Conservation (phyloP, 2,329 filamentous ascomycete species). For the Cladosporium sp. region DNA sequence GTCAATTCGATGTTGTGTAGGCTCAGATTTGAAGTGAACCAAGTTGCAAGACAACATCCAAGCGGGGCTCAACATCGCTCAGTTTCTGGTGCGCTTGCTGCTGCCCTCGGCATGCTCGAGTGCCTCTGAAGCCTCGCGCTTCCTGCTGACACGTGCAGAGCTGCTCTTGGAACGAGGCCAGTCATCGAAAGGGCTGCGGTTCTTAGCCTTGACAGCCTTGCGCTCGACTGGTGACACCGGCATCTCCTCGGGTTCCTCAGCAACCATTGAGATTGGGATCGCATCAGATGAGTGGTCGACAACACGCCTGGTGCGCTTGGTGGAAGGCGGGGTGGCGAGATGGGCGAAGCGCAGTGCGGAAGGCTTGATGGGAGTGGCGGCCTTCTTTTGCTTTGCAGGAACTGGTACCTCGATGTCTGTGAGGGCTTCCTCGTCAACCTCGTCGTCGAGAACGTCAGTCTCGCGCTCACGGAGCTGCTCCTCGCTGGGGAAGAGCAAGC, state of each 20-base stretch:
- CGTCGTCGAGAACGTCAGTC: conserved; percentile 31
- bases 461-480: conserved; percentile 47
- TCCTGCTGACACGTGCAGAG: conserved; percentile 10
- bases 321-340: conserved; percentile 64
- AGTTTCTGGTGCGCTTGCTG: conserved; percentile 23
- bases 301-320: conserved; percentile 60
- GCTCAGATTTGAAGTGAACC: neutral
- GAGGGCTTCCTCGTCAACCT: conserved; percentile 38
- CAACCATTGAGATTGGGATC: conserved; percentile 7
- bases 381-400: conserved; percentile 7
- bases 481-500: conserved; percentile 65
- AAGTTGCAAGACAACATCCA: neutral
- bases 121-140: conserved; percentile 22
- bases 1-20: neutral
- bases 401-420: conserved; percentile 48
- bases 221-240: conserved; percentile 20
- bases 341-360: conserved; percentile 43
- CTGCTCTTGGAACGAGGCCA: conserved; percentile 65
- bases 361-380: conserved; percentile 32
- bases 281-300: conserved; percentile 48
- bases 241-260: conserved; percentile 21
- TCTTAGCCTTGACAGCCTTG: conserved; percentile 22
- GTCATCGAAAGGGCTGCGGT: conserved; percentile 63
- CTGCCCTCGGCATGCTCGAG: conserved; percentile 13
- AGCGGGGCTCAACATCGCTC: neutral